Evolutionary conservation across 257 asterid genomes (phyloP).

Genomic region (Marsdenia floribunda): DNA sequence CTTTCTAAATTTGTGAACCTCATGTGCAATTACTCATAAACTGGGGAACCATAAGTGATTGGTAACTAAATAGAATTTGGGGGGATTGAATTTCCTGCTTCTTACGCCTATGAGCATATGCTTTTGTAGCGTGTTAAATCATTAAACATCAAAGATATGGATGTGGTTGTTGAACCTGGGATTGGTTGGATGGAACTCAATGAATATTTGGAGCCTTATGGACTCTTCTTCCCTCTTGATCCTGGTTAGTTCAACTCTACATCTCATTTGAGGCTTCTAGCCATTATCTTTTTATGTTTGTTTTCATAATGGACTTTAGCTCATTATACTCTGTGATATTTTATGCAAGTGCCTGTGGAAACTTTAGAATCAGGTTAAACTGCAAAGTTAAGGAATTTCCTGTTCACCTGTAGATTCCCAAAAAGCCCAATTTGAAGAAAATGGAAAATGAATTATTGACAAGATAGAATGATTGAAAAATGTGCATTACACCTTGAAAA

Average conservation of each 20-base stretch:
- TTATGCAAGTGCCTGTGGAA: not conserved
- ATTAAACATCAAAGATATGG: constrained; percentile 85
- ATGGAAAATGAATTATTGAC: not conserved
- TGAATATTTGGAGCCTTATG: constrained; percentile 87
- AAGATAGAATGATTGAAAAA: not conserved
- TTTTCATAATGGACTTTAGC: constrained; percentile 1
- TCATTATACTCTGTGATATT: not conserved
- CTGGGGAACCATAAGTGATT: not conserved
- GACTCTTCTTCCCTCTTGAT: constrained; percentile 95
- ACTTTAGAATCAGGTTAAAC: not conserved
- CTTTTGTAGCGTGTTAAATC: constrained; percentile 59
- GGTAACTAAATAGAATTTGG: constrained; percentile 6
- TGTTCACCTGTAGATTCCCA: not conserved
- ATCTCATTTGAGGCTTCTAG: constrained; percentile 10
- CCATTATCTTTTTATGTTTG: not conserved
- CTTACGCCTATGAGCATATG: constrained; percentile 25
- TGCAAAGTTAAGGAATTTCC: not conserved
- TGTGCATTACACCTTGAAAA: too few species aligned
- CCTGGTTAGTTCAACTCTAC: constrained; percentile 53
- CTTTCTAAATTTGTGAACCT: not conserved
- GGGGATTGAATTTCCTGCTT: constrained; percentile 14
- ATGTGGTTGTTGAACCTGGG: constrained; percentile 98
- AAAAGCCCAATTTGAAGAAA: not conserved
- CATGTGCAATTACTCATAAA: not conserved
- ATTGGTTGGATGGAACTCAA: constrained; percentile 98